Conservation (phyloP, 768 basidiomycete genomes). For the Podaxis sp. region DNA sequence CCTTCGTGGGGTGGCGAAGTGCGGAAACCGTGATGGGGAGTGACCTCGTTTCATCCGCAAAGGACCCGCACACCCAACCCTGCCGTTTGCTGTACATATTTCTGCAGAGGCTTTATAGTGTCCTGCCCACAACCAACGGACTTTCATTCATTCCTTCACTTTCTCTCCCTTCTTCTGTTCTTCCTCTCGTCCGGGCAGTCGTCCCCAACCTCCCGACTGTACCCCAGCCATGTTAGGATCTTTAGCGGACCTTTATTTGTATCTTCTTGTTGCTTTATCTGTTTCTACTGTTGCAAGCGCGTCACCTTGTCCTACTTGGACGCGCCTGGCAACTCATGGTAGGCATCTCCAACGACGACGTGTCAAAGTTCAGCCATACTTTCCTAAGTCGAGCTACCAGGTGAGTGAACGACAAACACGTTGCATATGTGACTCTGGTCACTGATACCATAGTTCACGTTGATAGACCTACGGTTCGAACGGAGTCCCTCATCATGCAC, state of each 20-base stretch:
- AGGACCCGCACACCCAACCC: background rate
- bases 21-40: background rate
- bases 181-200: background rate
- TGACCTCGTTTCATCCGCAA: background rate
- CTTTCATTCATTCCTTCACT: background rate
- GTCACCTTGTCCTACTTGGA: slow-evolving; percentile 14
- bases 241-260: background rate
- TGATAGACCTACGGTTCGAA: background rate
- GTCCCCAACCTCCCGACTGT: background rate
- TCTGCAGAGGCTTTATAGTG: background rate
- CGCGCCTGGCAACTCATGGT: slow-evolving; percentile 17
- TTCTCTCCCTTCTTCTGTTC: background rate
- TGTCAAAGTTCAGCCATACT: slow-evolving; percentile 19
- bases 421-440: background rate
- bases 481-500: background rate
- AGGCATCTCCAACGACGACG: slow-evolving; percentile 15
- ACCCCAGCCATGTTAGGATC: background rate
- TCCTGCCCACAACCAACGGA: background rate
- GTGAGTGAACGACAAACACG: slow-evolving; percentile 8
- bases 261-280: background rate
- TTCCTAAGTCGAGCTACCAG: slow-evolving; percentile 19
- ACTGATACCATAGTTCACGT: background rate
- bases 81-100: background rate
- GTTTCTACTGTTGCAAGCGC: slow-evolving; percentile 10
- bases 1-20: background rate